Conservation (phyloP, 2,329 filamentous ascomycete genomes). For the Aureobasidium sp. region DNA sequence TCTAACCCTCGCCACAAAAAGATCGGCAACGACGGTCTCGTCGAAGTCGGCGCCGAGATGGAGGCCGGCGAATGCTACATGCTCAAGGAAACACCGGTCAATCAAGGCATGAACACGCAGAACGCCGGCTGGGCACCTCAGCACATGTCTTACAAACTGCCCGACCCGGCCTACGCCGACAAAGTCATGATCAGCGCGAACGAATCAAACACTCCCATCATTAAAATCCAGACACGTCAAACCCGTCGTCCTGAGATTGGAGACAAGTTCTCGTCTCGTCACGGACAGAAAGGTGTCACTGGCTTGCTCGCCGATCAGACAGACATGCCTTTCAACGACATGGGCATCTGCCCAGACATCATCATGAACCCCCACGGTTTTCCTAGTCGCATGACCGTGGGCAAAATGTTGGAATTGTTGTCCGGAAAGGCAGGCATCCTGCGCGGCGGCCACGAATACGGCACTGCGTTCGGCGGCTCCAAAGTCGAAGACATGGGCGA, state of each 20-base stretch:
- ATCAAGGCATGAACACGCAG: conserved; percentile 61
- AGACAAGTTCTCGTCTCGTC: conserved; percentile 97
- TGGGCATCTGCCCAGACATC: conserved; percentile 88
- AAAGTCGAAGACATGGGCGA: conserved; percentile 85
- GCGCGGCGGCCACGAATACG: conserved; percentile 79
- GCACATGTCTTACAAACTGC: conserved; percentile 47
- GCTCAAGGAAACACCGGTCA: conserved; percentile 79
- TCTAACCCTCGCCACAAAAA: conserved; percentile 53
- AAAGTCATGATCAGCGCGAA: conserved; percentile 92
- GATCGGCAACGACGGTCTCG: conserved; percentile 80
- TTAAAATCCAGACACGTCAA: conserved; percentile 95
- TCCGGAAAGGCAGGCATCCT: conserved; percentile 90
- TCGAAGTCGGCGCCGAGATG: conserved; percentile 75
- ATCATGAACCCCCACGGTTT: conserved; percentile 99
- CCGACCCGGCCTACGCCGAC: conserved; percentile 84
- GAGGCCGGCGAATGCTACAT: conserved; percentile 77
- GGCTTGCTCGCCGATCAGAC: conserved; percentile 95
- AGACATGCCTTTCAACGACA: conserved; percentile 92
- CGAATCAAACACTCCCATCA: conserved; percentile 74
- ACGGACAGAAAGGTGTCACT: conserved; percentile 96
- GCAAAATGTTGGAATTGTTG: conserved; percentile 91
- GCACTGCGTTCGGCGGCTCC: conserved; percentile 76
- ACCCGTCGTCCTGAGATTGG: conserved; percentile 90
- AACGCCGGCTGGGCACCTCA: conserved; percentile 28
- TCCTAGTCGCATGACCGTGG: conserved; percentile 98